A percentile compares a stretch with the other conserved stretches of the same genome.
These are phyloP conservation scores for Chlorella variabilis DNA, from an alignment of 163 green algal genomes.

Conservation along the genomic window DNA sequence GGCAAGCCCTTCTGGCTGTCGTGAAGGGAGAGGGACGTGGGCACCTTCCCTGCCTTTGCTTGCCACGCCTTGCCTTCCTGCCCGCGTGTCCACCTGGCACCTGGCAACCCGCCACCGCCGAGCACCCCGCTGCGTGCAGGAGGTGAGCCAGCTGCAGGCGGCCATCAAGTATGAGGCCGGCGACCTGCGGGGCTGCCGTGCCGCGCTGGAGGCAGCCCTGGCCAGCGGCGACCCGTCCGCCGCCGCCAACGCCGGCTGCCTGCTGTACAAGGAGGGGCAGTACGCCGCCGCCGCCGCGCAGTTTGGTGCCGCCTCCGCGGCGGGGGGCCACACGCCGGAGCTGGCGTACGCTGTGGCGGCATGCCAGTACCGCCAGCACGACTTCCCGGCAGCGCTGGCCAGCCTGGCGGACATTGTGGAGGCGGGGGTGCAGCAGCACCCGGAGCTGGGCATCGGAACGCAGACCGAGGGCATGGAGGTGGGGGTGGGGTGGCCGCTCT, in stretches of 20 bases:
- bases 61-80: background rate
- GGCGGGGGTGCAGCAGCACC: slow-evolving; percentile 78
- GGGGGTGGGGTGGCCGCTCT: background rate
- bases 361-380: slow-evolving; percentile 83
- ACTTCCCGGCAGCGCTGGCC: slow-evolving; percentile 76
- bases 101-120: too few relatives aligned
- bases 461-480: slow-evolving; percentile 74
- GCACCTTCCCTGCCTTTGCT: background rate
- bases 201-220: slow-evolving; percentile 66
- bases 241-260: slow-evolving; percentile 73
- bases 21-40: too few relatives aligned
- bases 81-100: too few relatives aligned
- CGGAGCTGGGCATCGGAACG: slow-evolving; percentile 84
- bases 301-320: slow-evolving; percentile 63
- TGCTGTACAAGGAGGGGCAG: slow-evolving; percentile 82
- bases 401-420: slow-evolving; percentile 62
- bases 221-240: slow-evolving; percentile 58
- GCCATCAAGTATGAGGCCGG: slow-evolving; percentile 48
- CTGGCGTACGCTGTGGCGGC: slow-evolving; percentile 85
- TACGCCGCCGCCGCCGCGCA: slow-evolving; percentile 64
- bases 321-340: slow-evolving; percentile 67
- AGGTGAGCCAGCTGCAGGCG: slow-evolving; percentile 17
- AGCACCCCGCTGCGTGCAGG: background rate
- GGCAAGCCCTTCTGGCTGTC: background rate
- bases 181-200: slow-evolving; percentile 59